Percentiles rank a stretch among this genome's conserved stretches.
Conservation (phyloP, 495 filamentous ascomycete species). For the Lasiosphaeria miniovina region DNA sequence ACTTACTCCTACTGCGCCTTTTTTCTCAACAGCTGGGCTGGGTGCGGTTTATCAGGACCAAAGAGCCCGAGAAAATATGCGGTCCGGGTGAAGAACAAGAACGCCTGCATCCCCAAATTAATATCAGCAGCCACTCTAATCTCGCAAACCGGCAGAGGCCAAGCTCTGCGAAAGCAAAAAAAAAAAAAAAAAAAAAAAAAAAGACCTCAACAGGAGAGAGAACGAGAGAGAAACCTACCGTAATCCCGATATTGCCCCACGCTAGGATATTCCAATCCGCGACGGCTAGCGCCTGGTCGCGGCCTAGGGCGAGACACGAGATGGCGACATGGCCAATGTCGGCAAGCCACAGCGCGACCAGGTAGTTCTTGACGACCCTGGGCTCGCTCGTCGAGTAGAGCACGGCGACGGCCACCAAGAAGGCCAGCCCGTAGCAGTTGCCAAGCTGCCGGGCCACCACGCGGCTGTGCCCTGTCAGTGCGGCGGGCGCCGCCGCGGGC, state of each 20-base stretch:
- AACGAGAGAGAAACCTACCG: constrained; percentile 35
- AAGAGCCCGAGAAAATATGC: constrained; percentile 58
- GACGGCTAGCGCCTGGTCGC: constrained; percentile 50
- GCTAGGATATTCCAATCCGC: constrained; percentile 64
- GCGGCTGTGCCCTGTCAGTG: constrained; percentile 22
- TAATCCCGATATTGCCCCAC: constrained; percentile 71
- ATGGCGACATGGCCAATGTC: constrained; percentile 69
- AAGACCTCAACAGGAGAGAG: background rate
- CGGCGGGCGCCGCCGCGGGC: constrained; percentile 22
- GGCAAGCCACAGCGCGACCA: constrained; percentile 61
- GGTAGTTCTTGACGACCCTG: constrained; percentile 64
- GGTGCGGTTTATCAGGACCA: constrained; percentile 37
- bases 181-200: no score
- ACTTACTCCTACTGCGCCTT: constrained; percentile 11
- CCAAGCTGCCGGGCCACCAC: constrained; percentile 54
- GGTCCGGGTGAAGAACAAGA: constrained; percentile 54
- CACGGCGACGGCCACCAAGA: constrained; percentile 57
- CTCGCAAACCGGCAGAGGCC: background rate
- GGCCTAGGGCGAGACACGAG: constrained; percentile 58
- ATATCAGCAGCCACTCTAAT: background rate
- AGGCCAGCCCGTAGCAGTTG: constrained; percentile 66
- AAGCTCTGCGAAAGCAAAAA: background rate
- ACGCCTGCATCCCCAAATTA: constrained; percentile 2
- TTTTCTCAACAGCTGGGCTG: background rate
- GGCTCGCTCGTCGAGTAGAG: constrained; percentile 61